Base-by-base conservation (phyloP, 2,329 filamentous ascomycete genomes). In the Oidium heveae region DNA sequence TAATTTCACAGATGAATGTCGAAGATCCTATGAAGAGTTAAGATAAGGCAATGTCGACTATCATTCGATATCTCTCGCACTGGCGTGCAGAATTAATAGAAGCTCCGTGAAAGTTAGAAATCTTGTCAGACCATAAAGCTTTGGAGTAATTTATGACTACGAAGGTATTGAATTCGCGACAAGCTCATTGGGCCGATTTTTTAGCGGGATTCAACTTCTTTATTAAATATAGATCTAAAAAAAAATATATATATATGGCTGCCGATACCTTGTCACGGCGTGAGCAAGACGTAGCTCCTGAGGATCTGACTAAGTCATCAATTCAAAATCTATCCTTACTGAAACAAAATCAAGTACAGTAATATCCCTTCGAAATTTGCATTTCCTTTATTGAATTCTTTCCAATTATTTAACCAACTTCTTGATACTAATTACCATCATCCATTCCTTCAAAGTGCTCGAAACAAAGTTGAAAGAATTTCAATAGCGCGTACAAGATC, bases 1-100 rank as follows among this genome's bases (percentile, higher is more conserved):
- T 36, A 8, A 8, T 15, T 36, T 36, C 34, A 36, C 8, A 7
- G 34, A 36, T 36, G 34, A 36, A 8, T 36, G 7, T 36, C 34
- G 7, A 8, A 36, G 34, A 8, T 8, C 34, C 15, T 36, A 33
- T n/a, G 12, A 52, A 12, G 33, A 52, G 20, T 32, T 20, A 53
- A 41, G 51, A 53, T 2, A 54, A 54, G 12, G 43, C 50, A 50
- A 54, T 49, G 41, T 24, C 49, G 12, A 32, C 43, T 15, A 54
- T 54, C 24, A 24, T 54, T 6, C 1, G 28, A 12, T 33, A 28
- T 37, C 41, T 55, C 51, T 16, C 4, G 4, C 20, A 52, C 1
- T 52, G 18, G 50, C 15, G 50, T 9, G 50, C 34, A 3, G 50
- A 41, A 4, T 34, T 52, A 13, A n/a, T 39, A 8, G 34, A 34